Conservation (phyloP, 2,329 filamentous ascomycete genomes). For the Aspergillus texensis region DNA sequence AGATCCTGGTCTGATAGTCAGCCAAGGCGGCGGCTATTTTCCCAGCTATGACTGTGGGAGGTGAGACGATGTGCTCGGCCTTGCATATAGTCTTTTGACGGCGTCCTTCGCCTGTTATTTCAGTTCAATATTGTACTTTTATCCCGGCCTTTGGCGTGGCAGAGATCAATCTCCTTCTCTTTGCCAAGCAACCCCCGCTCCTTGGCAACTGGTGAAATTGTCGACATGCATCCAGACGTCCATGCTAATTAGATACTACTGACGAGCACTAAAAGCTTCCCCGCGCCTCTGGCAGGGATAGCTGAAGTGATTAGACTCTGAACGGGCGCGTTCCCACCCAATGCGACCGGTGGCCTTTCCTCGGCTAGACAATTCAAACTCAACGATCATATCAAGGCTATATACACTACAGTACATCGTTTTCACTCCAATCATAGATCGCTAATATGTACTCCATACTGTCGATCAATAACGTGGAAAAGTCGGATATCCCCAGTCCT, state of each 20-base stretch:
- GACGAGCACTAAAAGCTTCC: not conserved
- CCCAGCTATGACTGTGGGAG: not conserved
- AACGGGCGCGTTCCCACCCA: not conserved
- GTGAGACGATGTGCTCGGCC: not conserved
- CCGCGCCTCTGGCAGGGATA: not conserved
- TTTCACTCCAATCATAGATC: not conserved
- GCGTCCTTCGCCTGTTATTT: not conserved
- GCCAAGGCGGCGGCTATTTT: not conserved
- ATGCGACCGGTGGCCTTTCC: not conserved
- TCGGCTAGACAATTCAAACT: not conserved
- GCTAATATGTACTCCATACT: not conserved
- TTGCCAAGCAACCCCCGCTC: not conserved
- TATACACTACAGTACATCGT: not conserved
- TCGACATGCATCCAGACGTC: not conserved
- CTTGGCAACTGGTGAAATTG: not conserved
- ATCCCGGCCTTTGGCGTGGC: not conserved
- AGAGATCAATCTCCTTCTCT: not conserved
- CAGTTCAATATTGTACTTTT: not conserved
- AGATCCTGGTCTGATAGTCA: not conserved
- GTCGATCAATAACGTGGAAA: slow-evolving; percentile 20
- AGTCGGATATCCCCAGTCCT: slow-evolving; percentile 23
- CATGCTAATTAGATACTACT: not conserved
- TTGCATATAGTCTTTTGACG: not conserved
- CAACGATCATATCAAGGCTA: not conserved
- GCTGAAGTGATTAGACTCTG: not conserved